Conservation (phyloP, 2,329 filamentous ascomycete genomes). For the Trichoderma koningii region DNA sequence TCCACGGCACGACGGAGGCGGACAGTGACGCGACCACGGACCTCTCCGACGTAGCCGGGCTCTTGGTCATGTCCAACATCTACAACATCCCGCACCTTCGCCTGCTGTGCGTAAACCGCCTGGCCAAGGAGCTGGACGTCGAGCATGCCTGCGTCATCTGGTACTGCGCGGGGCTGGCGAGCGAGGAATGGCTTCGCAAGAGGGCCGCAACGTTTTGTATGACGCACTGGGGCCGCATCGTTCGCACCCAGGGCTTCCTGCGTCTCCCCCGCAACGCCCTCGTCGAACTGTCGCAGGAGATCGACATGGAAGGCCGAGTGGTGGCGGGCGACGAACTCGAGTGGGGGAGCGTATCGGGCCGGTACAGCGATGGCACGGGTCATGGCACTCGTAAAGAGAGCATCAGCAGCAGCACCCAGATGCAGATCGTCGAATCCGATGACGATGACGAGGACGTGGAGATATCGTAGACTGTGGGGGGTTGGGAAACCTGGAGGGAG, state of each 20-base stretch:
- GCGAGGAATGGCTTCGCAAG: constrained; percentile 90
- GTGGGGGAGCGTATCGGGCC: constrained; percentile 51
- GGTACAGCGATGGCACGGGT: constrained; percentile 47
- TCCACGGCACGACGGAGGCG: constrained; percentile 57
- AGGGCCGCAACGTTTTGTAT: constrained; percentile 87
- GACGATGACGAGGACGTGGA: constrained; percentile 67
- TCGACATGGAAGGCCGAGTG: constrained; percentile 89
- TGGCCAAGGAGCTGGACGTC: constrained; percentile 88
- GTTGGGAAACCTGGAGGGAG: not conserved
- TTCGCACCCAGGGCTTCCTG: constrained; percentile 84
- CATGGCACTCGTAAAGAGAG: constrained; percentile 57
- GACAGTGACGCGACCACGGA: constrained; percentile 71
- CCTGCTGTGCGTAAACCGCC: constrained; percentile 84
- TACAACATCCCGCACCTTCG: constrained; percentile 96
- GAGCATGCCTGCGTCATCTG: constrained; percentile 95
- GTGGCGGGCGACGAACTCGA: constrained; percentile 82
- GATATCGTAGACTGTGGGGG: constrained; percentile 44
- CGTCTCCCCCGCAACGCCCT: constrained; percentile 76
- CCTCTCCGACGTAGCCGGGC: constrained; percentile 84
- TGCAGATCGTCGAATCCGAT: constrained; percentile 59
- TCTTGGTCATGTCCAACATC: constrained; percentile 96
- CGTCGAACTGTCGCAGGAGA: constrained; percentile 89
- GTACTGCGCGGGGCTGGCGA: constrained; percentile 87
- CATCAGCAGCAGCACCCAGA: constrained; percentile 60
- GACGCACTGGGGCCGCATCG: constrained; percentile 91